A percentile compares a stretch with the other conserved stretches of the same genome.
Conservation (phyloP, 2,329 filamentous ascomycete species). For the Gaeumannomyces tritici region DNA sequence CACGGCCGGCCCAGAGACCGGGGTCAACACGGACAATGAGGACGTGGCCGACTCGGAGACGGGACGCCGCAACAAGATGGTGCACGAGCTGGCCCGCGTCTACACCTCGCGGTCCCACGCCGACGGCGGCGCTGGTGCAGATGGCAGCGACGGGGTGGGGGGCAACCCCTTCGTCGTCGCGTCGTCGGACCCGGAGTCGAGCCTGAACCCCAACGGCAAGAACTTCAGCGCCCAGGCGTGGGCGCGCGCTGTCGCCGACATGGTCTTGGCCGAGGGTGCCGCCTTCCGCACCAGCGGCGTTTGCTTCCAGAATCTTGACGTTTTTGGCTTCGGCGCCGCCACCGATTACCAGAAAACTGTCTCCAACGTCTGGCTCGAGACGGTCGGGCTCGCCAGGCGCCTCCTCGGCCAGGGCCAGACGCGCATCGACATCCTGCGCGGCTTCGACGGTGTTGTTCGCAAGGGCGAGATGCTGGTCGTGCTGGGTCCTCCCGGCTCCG, state of each 20-base stretch:
- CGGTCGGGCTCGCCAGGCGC: slow-evolving; percentile 30
- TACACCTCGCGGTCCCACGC: slow-evolving; percentile 39
- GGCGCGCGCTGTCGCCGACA: slow-evolving; percentile 48
- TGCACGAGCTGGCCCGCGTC: slow-evolving; percentile 45
- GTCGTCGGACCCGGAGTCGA: slow-evolving; percentile 26
- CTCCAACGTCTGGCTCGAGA: slow-evolving; percentile 48
- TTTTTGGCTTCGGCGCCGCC: slow-evolving; percentile 56
- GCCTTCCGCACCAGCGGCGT: slow-evolving; percentile 53
- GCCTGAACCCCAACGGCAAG: slow-evolving; percentile 35
- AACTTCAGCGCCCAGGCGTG: slow-evolving; percentile 46
- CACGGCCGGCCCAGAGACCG: slow-evolving; percentile 9
- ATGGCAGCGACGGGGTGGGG: slow-evolving; percentile 15
- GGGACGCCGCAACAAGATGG: slow-evolving; percentile 39
- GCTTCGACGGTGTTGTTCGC: slow-evolving; percentile 59
- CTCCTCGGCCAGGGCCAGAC: slow-evolving; percentile 41
- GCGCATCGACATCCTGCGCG: slow-evolving; percentile 58
- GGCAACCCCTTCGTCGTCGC: slow-evolving; percentile 38
- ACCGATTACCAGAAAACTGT: slow-evolving; percentile 66
- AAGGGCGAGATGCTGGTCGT: slow-evolving; percentile 70
- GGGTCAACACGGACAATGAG: slow-evolving; percentile 20
- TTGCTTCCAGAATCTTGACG: slow-evolving; percentile 57
- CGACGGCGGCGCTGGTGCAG: slow-evolving; percentile 12
- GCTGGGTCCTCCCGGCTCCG: slow-evolving; percentile 61
- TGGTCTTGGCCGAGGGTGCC: slow-evolving; percentile 41
- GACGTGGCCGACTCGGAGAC: slow-evolving; percentile 32